Conservation (phyloP, 768 basidiomycete species). For the Lentinula sp. region DNA sequence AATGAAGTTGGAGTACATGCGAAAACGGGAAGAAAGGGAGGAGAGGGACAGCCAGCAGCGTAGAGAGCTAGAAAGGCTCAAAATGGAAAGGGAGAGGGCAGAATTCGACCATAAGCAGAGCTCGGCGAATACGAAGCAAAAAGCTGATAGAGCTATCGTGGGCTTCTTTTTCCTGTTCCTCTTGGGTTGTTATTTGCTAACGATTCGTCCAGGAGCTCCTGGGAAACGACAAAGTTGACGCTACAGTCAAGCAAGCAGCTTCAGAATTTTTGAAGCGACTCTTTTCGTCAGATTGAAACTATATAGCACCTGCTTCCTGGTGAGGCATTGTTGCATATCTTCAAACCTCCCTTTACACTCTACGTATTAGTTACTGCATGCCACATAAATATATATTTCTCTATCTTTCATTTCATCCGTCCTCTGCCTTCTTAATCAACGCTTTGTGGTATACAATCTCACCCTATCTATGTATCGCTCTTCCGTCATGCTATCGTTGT, state of each 20-base stretch:
- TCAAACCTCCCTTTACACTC: background rate
- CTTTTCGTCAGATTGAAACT: slow-evolving; percentile 35
- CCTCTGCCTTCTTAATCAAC: too few species aligned
- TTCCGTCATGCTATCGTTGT: background rate
- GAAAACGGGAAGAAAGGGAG: slow-evolving; percentile 64
- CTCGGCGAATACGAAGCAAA: slow-evolving; percentile 49
- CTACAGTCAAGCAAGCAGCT: slow-evolving; percentile 58
- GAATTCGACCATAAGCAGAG: slow-evolving; percentile 51
- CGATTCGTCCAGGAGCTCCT: slow-evolving; percentile 41
- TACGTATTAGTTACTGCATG: background rate
- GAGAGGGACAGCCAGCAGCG: slow-evolving; percentile 48
- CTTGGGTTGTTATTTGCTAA: background rate
- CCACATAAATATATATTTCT: background rate
- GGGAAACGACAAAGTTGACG: slow-evolving; percentile 50
- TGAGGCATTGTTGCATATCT: too few species aligned
- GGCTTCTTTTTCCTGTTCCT: slow-evolving; percentile 13
- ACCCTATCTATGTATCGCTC: background rate
- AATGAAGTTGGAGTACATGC: slow-evolving; percentile 64
- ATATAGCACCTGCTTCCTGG: background rate
- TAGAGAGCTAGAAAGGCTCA: slow-evolving; percentile 46
- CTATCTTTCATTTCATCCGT: too few species aligned
- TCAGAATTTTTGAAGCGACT: slow-evolving; percentile 69
- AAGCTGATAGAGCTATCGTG: slow-evolving; percentile 59
- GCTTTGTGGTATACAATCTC: background rate
- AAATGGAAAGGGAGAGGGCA: slow-evolving; percentile 49